These are phyloP conservation scores for Apophysomyces variabilis DNA, from an alignment of 371 early-diverging fungal species.

Conservation along the genomic window DNA sequence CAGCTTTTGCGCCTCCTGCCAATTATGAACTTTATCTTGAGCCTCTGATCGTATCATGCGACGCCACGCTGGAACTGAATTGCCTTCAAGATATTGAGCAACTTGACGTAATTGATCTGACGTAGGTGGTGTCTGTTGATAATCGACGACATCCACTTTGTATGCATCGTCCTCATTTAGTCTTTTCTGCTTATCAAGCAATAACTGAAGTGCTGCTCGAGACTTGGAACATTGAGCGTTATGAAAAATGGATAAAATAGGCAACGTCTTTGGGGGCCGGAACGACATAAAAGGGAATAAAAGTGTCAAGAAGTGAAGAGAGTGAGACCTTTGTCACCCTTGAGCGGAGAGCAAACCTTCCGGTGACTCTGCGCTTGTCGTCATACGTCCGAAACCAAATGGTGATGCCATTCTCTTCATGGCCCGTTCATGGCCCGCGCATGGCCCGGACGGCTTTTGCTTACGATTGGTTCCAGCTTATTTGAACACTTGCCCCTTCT, in stretches of 20 bases:
- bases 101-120: constrained; percentile 27
- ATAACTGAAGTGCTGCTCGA: constrained; percentile 34
- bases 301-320: too few species aligned
- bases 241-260: constrained; percentile 52
- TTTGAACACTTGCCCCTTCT: too few species aligned
- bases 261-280: constrained; percentile 44
- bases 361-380: too few species aligned
- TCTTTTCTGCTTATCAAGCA: constrained; percentile 16
- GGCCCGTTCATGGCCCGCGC: too few species aligned
- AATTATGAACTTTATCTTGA: constrained; percentile 13
- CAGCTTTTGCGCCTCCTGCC: constrained; percentile 16
- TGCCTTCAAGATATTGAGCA: constrained; percentile 18
- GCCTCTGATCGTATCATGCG: constrained; percentile 21
- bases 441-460: too few species aligned
- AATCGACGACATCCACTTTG: constrained; percentile 42
- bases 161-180: constrained; percentile 32
- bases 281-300: constrained; percentile 42
- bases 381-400: too few species aligned
- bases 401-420: too few species aligned
- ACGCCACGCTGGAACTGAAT: constrained; percentile 12
- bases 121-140: constrained; percentile 20
- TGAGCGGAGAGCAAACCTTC: too few species aligned
- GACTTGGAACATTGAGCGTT: constrained; percentile 33
- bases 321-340: too few species aligned
- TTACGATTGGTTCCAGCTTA: too few species aligned